These are phyloP conservation scores for Piedraia hortae DNA, from an alignment of 2,329 filamentous ascomycete genomes.

Conservation along the genomic window DNA sequence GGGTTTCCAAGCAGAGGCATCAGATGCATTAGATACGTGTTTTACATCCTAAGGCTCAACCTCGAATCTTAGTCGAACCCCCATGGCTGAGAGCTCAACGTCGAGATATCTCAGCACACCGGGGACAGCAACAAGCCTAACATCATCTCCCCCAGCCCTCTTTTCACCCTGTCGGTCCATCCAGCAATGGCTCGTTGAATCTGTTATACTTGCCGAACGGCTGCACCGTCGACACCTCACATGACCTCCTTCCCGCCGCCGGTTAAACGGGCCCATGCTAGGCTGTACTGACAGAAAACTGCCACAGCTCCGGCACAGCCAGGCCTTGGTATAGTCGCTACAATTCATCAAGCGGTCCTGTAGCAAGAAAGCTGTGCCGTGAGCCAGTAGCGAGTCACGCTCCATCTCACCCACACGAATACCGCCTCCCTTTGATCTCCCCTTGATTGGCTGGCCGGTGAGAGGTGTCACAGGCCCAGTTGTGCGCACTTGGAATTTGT, in stretches of 20 bases:
- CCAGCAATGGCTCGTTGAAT: constrained; percentile 36
- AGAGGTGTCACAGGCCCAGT: constrained; percentile 75
- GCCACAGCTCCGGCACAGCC: constrained; percentile 72
- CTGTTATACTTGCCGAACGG: constrained; percentile 8
- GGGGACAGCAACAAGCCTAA: constrained; percentile 73
- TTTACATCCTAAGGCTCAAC: constrained; percentile 34
- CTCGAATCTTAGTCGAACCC: constrained; percentile 77
- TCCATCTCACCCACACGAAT: constrained; percentile 99
- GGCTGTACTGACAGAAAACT: constrained; percentile 75
- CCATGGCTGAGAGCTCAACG: constrained; percentile 89
- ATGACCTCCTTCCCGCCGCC: constrained; percentile 8
- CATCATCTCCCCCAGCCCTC: constrained; percentile 72
- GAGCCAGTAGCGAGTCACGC: constrained; percentile 75
- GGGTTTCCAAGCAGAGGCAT: constrained; percentile 17
- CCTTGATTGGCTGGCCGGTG: constrained; percentile 92
- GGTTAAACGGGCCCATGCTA: constrained; percentile 26
- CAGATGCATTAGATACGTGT: no score
- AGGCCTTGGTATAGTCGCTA: constrained; percentile 70
- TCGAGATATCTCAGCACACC: constrained; percentile 82
- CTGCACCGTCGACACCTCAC: constrained; percentile 14
- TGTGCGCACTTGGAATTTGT: constrained; percentile 94
- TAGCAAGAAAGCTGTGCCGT: constrained; percentile 80
- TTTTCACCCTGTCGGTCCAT: constrained; percentile 66
- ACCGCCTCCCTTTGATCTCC: constrained; percentile 83
- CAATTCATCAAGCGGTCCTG: constrained; percentile 95